Evolutionary conservation across 2,329 filamentous ascomycete species (phyloP).

Genomic region (Colletotrichum liaoningense): DNA sequence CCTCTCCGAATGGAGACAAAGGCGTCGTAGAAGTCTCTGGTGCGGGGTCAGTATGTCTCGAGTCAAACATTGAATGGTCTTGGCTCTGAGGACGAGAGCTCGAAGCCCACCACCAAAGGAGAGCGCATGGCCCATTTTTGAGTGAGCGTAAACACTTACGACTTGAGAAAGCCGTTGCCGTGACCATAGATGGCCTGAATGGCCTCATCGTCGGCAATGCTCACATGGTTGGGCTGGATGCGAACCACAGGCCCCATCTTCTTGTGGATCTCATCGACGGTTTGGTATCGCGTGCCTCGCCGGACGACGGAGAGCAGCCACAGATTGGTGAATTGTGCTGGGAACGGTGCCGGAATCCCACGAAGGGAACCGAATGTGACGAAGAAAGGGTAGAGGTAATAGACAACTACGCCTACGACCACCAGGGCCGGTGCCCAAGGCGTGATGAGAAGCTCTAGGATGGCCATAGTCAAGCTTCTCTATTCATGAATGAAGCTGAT

Average conservation of each 20-base stretch:
- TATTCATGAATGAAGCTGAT: background rate
- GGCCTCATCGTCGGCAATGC: constrained; percentile 82
- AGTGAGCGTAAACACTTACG: constrained; percentile 54
- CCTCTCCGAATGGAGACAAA: constrained; percentile 89
- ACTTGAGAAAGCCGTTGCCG: constrained; percentile 80
- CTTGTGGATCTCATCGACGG: constrained; percentile 79
- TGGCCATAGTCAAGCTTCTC: constrained; percentile 16
- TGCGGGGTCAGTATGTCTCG: background rate
- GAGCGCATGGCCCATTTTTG: too few species aligned
- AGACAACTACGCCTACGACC: constrained; percentile 14
- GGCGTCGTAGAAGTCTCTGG: constrained; percentile 87
- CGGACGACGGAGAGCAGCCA: constrained; percentile 81
- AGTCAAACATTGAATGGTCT: background rate
- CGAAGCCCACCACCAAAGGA: too few species aligned
- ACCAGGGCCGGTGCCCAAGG: constrained; percentile 31
- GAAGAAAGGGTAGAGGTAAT: constrained; percentile 65
- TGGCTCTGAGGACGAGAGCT: too few species aligned
- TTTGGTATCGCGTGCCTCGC: constrained; percentile 71
- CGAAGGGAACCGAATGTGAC: constrained; percentile 63
- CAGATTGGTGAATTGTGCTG: constrained; percentile 76
- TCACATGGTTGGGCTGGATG: constrained; percentile 87
- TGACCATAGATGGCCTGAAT: constrained; percentile 84
- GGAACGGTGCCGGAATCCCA: constrained; percentile 71
- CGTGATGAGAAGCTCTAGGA: constrained; percentile 24
- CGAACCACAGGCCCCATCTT: constrained; percentile 83